A percentile compares a stretch with the other conserved stretches of the same genome.
These are phyloP conservation scores for Ascochyta rabiei DNA, from an alignment of 2,329 filamentous ascomycete genomes.

Conservation along the genomic window DNA sequence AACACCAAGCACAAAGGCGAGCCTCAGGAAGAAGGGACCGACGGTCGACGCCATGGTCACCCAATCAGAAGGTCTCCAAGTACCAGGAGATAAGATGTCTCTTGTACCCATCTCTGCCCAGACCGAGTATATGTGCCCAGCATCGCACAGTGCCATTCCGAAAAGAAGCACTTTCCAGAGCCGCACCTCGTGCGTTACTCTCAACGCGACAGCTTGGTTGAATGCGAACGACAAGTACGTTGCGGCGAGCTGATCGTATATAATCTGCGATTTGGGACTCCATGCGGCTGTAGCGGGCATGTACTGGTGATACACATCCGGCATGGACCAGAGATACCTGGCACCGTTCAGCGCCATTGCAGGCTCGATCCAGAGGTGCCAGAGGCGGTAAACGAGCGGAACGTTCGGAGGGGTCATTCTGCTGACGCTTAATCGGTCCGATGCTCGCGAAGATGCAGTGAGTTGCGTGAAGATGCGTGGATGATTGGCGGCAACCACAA, in stretches of 20 bases:
- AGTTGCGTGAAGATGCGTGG: not conserved
- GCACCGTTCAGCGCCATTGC: constrained; percentile 60
- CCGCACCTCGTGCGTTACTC: constrained; percentile 67
- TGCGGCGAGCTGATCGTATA: constrained; percentile 76
- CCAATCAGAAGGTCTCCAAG: constrained; percentile 49
- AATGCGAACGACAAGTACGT: constrained; percentile 78
- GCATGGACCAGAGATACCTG: constrained; percentile 57
- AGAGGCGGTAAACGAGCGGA: constrained; percentile 66
- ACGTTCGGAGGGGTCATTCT: constrained; percentile 47
- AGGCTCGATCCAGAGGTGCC: constrained; percentile 76
- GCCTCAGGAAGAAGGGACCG: constrained; percentile 41
- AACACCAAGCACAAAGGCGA: constrained; percentile 45
- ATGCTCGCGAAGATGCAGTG: not conserved
- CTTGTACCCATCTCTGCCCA: constrained; percentile 42
- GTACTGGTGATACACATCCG: constrained; percentile 67
- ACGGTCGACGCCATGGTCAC: constrained; percentile 45
- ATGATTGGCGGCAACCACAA: not conserved
- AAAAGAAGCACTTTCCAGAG: constrained; percentile 74
- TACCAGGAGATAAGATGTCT: constrained; percentile 26
- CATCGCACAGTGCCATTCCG: constrained; percentile 72
- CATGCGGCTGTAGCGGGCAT: constrained; percentile 56
- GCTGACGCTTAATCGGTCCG: not conserved
- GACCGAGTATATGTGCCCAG: constrained; percentile 67
- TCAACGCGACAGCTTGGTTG: constrained; percentile 76
- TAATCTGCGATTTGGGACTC: constrained; percentile 53